Evolutionary conservation across 257 asterid species (phyloP).

Genomic region (Salvia rosmarinus): DNA sequence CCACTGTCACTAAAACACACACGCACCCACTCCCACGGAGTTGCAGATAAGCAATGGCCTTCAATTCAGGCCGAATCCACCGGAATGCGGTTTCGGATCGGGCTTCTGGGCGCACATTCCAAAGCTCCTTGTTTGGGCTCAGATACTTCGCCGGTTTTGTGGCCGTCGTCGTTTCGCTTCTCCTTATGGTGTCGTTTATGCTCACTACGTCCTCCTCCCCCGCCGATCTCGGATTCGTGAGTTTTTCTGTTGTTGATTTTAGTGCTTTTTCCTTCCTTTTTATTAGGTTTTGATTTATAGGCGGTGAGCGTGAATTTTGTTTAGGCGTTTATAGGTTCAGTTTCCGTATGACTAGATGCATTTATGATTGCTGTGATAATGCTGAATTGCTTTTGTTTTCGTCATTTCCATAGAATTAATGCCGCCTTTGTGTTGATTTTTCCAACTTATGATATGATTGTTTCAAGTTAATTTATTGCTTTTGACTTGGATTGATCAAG

Average conservation of each 20-base stretch:
- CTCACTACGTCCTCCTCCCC: conserved; percentile 43
- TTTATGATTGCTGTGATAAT: conserved; percentile 35
- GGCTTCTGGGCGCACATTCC: conserved; percentile 28
- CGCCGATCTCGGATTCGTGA: conserved; percentile 51
- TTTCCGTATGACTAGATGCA: conserved; percentile 31
- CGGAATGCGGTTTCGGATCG: conserved; percentile 40
- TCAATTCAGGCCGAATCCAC: conserved; percentile 38
- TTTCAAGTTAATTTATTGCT: conserved; percentile 13
- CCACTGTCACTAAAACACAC: conserved; percentile 34
- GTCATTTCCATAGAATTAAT: conserved; percentile 30
- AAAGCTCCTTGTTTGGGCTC: conserved; percentile 26
- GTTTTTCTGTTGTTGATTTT: conserved; percentile 24
- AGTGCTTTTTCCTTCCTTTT: neutral
- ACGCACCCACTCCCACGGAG: conserved; percentile 28
- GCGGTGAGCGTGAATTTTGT: neutral
- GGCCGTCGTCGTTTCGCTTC: conserved; percentile 46
- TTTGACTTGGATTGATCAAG: conserved; percentile 2
- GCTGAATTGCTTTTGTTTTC: conserved; percentile 20
- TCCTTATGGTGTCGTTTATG: conserved; percentile 44
- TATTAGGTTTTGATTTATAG: neutral
- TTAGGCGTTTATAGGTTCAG: conserved; percentile 10
- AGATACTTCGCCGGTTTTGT: conserved; percentile 48
- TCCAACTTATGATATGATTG: conserved; percentile 20
- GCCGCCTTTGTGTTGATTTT: conserved; percentile 24
- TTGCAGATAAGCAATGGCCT: conserved; percentile 42